These are phyloP conservation scores for Erythrobasidium hasegawianum DNA, from an alignment of 1,284 basidiomycete genomes.

Conservation along the genomic window DNA sequence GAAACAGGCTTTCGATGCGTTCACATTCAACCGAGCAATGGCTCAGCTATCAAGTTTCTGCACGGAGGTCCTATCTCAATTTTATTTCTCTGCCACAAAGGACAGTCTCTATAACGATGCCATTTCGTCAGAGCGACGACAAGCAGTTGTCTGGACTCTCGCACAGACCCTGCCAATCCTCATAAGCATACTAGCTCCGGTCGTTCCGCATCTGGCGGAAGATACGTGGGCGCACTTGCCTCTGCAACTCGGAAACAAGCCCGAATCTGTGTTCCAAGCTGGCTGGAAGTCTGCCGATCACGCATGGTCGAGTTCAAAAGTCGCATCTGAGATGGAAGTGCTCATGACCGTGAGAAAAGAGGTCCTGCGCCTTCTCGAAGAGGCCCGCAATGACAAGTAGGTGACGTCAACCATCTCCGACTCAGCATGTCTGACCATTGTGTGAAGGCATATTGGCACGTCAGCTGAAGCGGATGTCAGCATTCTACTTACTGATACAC, in stretches of 20 bases:
- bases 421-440: not conserved
- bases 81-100: constrained; percentile 88
- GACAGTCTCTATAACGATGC: constrained; percentile 80
- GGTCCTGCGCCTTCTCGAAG: constrained; percentile 63
- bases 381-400: constrained; percentile 64
- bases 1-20: constrained; percentile 65
- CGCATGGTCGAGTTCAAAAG: constrained; percentile 58
- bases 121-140: constrained; percentile 57
- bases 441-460: constrained; percentile 61
- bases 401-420: not conserved
- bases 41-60: constrained; percentile 50
- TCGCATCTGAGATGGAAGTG: constrained; percentile 59
- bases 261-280: constrained; percentile 60
- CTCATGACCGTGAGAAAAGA: constrained; percentile 58
- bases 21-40: constrained; percentile 79
- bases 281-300: constrained; percentile 55
- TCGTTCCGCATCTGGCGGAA: constrained; percentile 86
- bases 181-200: constrained; percentile 72
- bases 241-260: constrained; percentile 8
- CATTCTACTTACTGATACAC: constrained; percentile 53
- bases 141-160: constrained; percentile 66
- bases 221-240: constrained; percentile 65
- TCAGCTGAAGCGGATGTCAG: constrained; percentile 68
- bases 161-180: constrained; percentile 70
- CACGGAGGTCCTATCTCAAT: constrained; percentile 55